Base-by-base conservation (phyloP, 768 basidiomycete species). In the Rhodosporidiobolus odoratus region DNA sequence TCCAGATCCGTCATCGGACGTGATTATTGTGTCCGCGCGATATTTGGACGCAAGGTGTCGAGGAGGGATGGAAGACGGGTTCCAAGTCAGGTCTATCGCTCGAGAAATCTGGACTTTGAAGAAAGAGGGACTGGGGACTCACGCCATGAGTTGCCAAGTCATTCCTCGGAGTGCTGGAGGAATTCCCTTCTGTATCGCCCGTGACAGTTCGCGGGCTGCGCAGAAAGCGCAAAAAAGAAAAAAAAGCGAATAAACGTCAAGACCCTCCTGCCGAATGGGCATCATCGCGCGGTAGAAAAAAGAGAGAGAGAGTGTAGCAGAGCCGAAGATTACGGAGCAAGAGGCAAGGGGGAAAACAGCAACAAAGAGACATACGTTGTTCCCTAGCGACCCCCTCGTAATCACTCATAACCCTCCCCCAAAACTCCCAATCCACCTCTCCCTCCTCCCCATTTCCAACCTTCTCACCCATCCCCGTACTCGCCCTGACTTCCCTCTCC, bases 131-230 rank as follows among this genome's bases (percentile, higher is more conserved):
- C 16, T 35, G 56, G 37, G 37, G 30, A 59, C 64, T 43, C n/a
- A 64, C 47, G 69, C 90, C 92, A 95, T 96, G 78, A 95, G 84
- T 78, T 96, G 93, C 91, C 91, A 98, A 83, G 95, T 87, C 88
- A 97, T 95, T 58, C 92, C 92, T 60, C 92, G 86, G 57, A 94
- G 81, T 2, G 91, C 87, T 52, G 86, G 82, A 21, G 96, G 96
- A 48, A 99, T 92, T 6, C 96, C 96, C 70, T 83, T 84, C 74
- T 96, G 92, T 62, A 99, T 99, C 6, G 93, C 95, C 75, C 84
- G 84, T 1, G 92, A 91, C 34, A 99, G 82, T 68, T 88, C 84
- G 71, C 90, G 87, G 6, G 95, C 77, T 76, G 66, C 19, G 38
- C n/a, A n/a, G n/a, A n/a, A 15, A 6, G 15, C 0, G 21, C 23